Base-by-base conservation (phyloP, 2,329 filamentous ascomycete species). In the Tolypocladium guangdongense region DNA sequence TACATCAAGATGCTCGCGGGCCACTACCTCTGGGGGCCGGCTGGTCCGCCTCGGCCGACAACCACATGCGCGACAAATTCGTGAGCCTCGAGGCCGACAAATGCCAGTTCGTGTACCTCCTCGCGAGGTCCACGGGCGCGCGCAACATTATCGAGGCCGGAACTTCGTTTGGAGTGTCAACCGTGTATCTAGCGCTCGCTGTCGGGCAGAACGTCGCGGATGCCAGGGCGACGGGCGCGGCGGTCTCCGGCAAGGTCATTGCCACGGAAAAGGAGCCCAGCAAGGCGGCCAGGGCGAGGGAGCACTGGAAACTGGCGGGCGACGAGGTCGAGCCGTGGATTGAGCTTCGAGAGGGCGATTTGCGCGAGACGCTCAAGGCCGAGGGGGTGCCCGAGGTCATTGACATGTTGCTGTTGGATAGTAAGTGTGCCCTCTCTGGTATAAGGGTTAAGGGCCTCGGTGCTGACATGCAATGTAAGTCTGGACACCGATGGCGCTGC, bases 131-230 rank as follows among this genome's bases (percentile, higher is more conserved):
- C 12, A 75, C 66, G 11, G 70, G 73, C 2, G 80, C 81, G 0
- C 68, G 67, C 2, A 73, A 72, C 43, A 67, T 83, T 24, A 74
- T 84, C 38, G 81, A 85, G 60, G 80, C 78, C 0, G 82, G 81
- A 1, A 84, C 82, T 0, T 78, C 74, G 43, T 84, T 81, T 54
- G 82, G 82, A 2, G 74, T 85, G 1, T 81, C 76, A 53, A 84
- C 81, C 0, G 81, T 84, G 46, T 85, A 83, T 55, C 72, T 84
- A 2, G 79, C 81, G 0, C 68, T 84, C 2, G 82, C 80, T 0
- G 77, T 79, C 0, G 71, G 71, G 0, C 70, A 78, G 52, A 82
- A 78, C 54, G 69, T 67, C 0, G 57, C 60, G 5, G 37, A 54
- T 16, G 41, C 53, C 14, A 45, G 16, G 24, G 14, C 6, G 7